Conservation (phyloP, 1,139 yeast genomes). For the Tardiomyces depauwii region DNA sequence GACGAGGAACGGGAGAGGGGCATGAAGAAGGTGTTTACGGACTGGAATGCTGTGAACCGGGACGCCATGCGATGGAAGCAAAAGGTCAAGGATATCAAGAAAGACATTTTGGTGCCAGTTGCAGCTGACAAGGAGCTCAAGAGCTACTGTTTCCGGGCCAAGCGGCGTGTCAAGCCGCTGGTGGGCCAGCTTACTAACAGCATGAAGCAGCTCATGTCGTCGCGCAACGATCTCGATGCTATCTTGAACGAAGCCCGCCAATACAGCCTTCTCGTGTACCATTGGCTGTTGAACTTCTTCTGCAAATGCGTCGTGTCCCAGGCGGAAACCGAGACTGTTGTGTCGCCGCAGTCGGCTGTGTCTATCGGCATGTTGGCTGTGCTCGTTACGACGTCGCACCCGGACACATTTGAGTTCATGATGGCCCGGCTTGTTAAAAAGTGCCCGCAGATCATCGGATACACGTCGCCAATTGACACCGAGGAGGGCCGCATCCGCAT, state of each 20-base stretch:
- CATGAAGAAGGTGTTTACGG: slow-evolving; percentile 23
- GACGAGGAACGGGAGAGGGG: slow-evolving; percentile 1
- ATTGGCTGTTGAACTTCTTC: slow-evolving; percentile 69
- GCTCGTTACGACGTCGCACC: slow-evolving; percentile 42
- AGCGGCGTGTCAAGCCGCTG: slow-evolving; percentile 73
- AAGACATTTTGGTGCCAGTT: slow-evolving; percentile 26
- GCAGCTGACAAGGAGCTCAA: slow-evolving; percentile 28
- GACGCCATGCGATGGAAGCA: slow-evolving; percentile 42
- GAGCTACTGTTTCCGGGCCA: slow-evolving; percentile 33
- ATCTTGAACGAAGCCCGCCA: slow-evolving; percentile 37
- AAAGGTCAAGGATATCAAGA: slow-evolving; percentile 50
- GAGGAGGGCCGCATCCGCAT: slow-evolving; percentile 72
- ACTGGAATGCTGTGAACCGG: slow-evolving; percentile 32
- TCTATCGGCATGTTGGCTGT: slow-evolving; percentile 66
- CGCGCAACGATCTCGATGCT: slow-evolving; percentile 38
- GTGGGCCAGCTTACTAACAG: slow-evolving; percentile 86
- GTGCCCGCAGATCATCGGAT: slow-evolving; percentile 85
- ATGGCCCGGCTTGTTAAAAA: slow-evolving; percentile 80
- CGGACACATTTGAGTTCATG: slow-evolving; percentile 56
- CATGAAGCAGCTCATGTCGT: slow-evolving; percentile 40
- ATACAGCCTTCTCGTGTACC: slow-evolving; percentile 38
- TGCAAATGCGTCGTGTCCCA: slow-evolving; percentile 83
- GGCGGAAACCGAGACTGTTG: slow-evolving; percentile 86
- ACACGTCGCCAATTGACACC: slow-evolving; percentile 58
- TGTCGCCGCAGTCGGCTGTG: slow-evolving; percentile 63